A percentile compares a stretch with the other conserved stretches of the same genome.
Conservation (phyloP, 1,139 yeast species). For the Ogataea hybrid region DNA sequence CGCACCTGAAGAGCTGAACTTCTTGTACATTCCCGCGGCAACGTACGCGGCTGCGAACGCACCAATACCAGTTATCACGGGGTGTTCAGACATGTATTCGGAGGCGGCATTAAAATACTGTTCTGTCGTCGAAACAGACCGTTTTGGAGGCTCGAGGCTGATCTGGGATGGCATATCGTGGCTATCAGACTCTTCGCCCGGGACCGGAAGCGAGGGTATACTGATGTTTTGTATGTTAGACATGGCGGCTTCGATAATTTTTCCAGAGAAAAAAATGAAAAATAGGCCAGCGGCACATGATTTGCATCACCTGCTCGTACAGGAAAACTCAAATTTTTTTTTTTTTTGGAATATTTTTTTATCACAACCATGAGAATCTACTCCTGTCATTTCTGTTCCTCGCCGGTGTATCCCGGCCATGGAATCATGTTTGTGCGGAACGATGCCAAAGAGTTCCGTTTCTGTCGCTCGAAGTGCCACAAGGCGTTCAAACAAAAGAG, state of each 20-base stretch:
- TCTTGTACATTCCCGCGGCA: slow-evolving; percentile 67
- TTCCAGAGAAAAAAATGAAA: slow-evolving; percentile 5
- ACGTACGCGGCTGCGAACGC: slow-evolving; percentile 63
- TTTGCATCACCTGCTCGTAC: slow-evolving; percentile 1
- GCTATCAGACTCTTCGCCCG: slow-evolving; percentile 45
- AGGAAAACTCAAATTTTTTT: slow-evolving; percentile 5
- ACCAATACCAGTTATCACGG: slow-evolving; percentile 71
- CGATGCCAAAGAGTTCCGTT: slow-evolving; percentile 95
- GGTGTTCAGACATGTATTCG: slow-evolving; percentile 71
- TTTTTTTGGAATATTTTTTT: slow-evolving; percentile 5
- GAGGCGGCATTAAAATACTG: slow-evolving; percentile 66
- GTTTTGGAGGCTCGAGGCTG: slow-evolving; percentile 25
- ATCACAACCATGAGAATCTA: slow-evolving; percentile 72
- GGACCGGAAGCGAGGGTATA: slow-evolving; percentile 58
- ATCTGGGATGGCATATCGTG: slow-evolving; percentile 25
- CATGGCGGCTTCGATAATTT: slow-evolving; percentile 12
- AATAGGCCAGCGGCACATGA: slow-evolving; percentile 2
- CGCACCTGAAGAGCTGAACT: slow-evolving; percentile 68
- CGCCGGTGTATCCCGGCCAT: slow-evolving; percentile 96
- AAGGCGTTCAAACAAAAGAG: slow-evolving; percentile 97
- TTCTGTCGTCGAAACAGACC: slow-evolving; percentile 50
- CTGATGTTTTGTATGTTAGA: slow-evolving; percentile 40
- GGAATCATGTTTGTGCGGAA: slow-evolving; percentile 98
- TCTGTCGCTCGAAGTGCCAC: slow-evolving; percentile 98
- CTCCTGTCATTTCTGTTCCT: slow-evolving; percentile 95